Conservation (phyloP, 768 basidiomycete genomes). For the Trametes cubensis region DNA sequence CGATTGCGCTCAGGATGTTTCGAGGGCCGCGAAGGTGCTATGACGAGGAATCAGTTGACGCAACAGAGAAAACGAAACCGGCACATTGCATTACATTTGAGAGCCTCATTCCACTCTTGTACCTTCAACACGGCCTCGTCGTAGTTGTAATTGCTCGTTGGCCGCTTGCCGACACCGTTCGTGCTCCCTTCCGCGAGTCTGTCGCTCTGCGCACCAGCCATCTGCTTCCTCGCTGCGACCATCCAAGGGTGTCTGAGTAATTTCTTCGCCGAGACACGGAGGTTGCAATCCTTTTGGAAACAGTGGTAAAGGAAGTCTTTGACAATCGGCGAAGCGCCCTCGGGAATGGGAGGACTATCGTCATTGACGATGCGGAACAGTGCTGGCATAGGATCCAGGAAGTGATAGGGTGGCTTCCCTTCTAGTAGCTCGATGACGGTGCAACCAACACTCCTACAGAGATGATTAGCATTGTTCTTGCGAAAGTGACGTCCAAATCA, state of each 20-base stretch:
- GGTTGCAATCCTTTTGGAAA: constrained; percentile 96
- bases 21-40: constrained; percentile 75
- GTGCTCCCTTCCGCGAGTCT: constrained; percentile 39
- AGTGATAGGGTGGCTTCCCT: constrained; percentile 94
- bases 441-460: constrained; percentile 80
- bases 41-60: constrained; percentile 7
- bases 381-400: constrained; percentile 96
- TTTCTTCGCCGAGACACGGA: constrained; percentile 93
- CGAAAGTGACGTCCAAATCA: constrained; percentile 8
- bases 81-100: constrained; percentile 66
- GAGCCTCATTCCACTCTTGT: constrained; percentile 98
- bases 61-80: too few relatives aligned
- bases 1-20: constrained; percentile 57
- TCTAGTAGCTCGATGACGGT: constrained; percentile 95
- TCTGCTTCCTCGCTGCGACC: constrained; percentile 78
- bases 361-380: constrained; percentile 98
- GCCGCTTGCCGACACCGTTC: constrained; percentile 46
- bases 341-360: constrained; percentile 95
- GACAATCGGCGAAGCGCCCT: constrained; percentile 91
- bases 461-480: not conserved
- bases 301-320: constrained; percentile 97
- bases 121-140: constrained; percentile 94
- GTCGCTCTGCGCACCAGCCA: constrained; percentile 46
- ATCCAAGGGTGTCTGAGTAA: constrained; percentile 96
- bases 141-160: constrained; percentile 80